Base-by-base conservation (phyloP, 495 filamentous ascomycete genomes). In the Podospora comata region DNA sequence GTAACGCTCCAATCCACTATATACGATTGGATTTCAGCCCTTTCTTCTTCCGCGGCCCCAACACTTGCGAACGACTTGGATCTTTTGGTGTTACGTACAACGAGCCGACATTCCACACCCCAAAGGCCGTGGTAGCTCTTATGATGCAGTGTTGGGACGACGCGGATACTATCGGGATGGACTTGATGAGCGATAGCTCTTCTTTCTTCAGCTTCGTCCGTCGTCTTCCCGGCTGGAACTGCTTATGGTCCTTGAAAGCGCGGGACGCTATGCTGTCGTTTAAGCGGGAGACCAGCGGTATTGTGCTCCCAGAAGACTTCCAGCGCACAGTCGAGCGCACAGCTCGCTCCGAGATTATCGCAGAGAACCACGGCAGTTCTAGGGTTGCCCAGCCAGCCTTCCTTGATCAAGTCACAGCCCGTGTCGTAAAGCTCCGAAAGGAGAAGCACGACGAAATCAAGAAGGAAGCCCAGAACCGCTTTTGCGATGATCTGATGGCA, bases 201-300 rank as follows among this genome's bases (percentile, higher is more conserved):
- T 68, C 71, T 0, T 69, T 76, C 57, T 77, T 68, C 66, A 55
- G 60, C 55, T 77, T 76, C 44, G 57, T 77, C 2, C 60, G 69
- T 19, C 68, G 66, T 13, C 60, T 77, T 2, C 75, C 75, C 0
- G 75, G 75, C 4, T 71, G 72, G 0, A 71, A 76, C 54, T 7
- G n/a, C 1, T 66, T 76, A 15, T 77, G 75, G 75, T 69, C 72
- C 0, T 13, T 70, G 34, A 76, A 77, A 56, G 71, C 68, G 1
- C 71, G 75, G 4, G 75, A 77, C 13, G 70, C 72, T 2, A 7
- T 72, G 27, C 34, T 71, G 0, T 55, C 68, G 2, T 30, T 28
- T 9, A 34, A 73, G 5, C 27, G 56, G 7, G 68, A 66, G 2
- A 26, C 6, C 18, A 19, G 16, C 19, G 13, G 2, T 19, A 18